Evolutionary conservation across 768 basidiomycete genomes (phyloP).

Genomic region (Sarcodon sp.): DNA sequence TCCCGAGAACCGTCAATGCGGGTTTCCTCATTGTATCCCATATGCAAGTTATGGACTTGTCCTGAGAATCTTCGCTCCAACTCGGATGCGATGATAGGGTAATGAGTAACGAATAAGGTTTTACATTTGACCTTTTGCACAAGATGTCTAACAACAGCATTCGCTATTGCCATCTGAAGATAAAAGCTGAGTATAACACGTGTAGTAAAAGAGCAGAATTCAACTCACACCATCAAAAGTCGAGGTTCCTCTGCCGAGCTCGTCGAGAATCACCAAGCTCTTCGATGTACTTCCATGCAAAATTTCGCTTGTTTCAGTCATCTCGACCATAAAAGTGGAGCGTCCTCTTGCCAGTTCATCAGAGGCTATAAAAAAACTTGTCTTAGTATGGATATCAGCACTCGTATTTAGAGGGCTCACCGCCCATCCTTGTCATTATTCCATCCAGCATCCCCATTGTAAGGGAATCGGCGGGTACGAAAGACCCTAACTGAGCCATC

Average conservation of each 20-base stretch:
- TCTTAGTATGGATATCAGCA: constrained; percentile 1
- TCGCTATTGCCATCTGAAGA: constrained; percentile 73
- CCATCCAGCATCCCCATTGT: constrained; percentile 74
- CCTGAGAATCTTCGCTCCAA: constrained; percentile 45
- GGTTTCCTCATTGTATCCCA: constrained; percentile 66
- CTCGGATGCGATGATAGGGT: constrained; percentile 70
- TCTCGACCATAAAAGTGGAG: constrained; percentile 96
- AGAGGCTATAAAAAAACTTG: constrained; percentile 35
- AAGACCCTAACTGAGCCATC: constrained; percentile 87
- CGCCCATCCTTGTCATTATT: constrained; percentile 84
- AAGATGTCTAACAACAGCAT: constrained; percentile 67
- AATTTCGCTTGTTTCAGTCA: constrained; percentile 89
- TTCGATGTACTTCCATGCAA: constrained; percentile 58
- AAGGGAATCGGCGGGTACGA: constrained; percentile 72
- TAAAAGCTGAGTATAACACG: constrained; percentile 14
- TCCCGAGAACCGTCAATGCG: constrained; percentile 63
- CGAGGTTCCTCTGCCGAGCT: constrained; percentile 81
- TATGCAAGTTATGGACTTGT: constrained; percentile 69
- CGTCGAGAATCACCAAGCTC: constrained; percentile 85
- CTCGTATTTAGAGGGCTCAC: constrained; percentile 23
- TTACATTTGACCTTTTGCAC: constrained; percentile 45
- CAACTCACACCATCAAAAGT: constrained; percentile 68
- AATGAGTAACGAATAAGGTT: constrained; percentile 92
- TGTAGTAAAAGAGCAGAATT: constrained; percentile 9
- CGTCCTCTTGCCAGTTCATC: constrained; percentile 81